Conservation (phyloP, 1,139 yeast genomes). For the Zygosaccharomyces sapae region DNA sequence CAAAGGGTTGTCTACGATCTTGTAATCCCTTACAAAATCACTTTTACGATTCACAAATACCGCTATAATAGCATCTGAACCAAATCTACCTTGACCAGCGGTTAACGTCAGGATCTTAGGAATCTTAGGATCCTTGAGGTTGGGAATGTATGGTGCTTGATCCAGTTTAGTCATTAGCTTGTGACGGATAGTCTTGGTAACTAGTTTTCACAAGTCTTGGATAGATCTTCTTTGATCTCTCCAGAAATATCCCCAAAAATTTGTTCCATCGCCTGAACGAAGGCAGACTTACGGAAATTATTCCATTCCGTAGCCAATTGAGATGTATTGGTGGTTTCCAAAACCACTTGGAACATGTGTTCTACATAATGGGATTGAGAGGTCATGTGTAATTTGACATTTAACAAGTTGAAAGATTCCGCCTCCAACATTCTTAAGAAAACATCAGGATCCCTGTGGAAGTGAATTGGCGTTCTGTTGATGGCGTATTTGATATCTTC, state of each 20-base stretch:
- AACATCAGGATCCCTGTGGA: conserved; percentile 70
- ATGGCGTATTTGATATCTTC: conserved; percentile 89
- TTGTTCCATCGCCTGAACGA: conserved; percentile 63
- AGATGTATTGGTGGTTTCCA: conserved; percentile 82
- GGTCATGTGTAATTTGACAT: conserved; percentile 44
- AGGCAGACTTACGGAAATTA: conserved; percentile 61
- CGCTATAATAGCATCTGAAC: conserved; percentile 82
- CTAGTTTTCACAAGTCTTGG: conserved; percentile 71
- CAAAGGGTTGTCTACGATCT: conserved; percentile 69
- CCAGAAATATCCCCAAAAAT: conserved; percentile 64
- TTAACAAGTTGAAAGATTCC: conserved; percentile 59
- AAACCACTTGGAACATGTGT: conserved; percentile 51
- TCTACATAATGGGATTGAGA: conserved; percentile 44
- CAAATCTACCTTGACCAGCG: conserved; percentile 78
- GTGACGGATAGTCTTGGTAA: conserved; percentile 67
- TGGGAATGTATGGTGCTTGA: conserved; percentile 90
- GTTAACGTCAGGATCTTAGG: conserved; percentile 82
- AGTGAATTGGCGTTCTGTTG: conserved; percentile 70
- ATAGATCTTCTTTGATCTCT: conserved; percentile 78
- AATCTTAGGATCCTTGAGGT: conserved; percentile 72
- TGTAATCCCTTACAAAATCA: conserved; percentile 67
- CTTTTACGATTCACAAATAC: conserved; percentile 77
- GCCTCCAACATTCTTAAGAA: conserved; percentile 90
- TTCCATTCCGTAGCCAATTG: conserved; percentile 84
- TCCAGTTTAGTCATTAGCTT: conserved; percentile 67